These are phyloP conservation scores for Gossypium thurberi DNA, from an alignment of 345 rosid species.

Conservation along the genomic window DNA sequence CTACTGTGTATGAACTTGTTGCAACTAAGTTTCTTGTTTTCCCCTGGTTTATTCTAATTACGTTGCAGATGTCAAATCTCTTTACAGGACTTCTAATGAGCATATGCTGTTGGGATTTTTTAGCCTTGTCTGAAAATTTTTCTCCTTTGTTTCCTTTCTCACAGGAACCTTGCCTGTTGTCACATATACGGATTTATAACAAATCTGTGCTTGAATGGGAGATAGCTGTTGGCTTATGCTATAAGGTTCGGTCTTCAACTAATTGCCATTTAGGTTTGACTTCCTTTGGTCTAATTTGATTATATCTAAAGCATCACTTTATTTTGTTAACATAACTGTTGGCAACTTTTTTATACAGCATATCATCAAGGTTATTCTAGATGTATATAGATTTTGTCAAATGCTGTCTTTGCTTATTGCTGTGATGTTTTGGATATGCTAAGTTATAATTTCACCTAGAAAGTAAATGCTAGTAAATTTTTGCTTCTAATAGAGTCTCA, in stretches of 20 bases:
- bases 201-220: conserved; percentile 94
- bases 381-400: not conserved
- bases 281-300: not conserved
- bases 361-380: not conserved
- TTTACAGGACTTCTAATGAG: not conserved
- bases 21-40: not conserved
- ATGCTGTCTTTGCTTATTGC: not conserved
- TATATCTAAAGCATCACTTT: not conserved
- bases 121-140: not conserved
- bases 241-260: conserved; percentile 43
- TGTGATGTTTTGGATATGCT: not conserved
- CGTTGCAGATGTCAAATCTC: not conserved
- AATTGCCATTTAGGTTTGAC: conserved; percentile 1
- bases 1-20: not conserved
- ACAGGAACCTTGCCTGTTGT: conserved; percentile 79
- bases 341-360: not conserved
- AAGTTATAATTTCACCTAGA: not conserved
- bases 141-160: conserved; percentile 12
- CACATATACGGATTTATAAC: conserved; percentile 67
- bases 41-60: not conserved
- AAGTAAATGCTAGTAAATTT: not conserved
- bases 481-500: not conserved
- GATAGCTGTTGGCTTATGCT: conserved; percentile 69
- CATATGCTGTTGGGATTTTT: not conserved
- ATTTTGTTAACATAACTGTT: not conserved